Conservation (phyloP, 78 protist species). For the Monocercomonoides exilis region DNA sequence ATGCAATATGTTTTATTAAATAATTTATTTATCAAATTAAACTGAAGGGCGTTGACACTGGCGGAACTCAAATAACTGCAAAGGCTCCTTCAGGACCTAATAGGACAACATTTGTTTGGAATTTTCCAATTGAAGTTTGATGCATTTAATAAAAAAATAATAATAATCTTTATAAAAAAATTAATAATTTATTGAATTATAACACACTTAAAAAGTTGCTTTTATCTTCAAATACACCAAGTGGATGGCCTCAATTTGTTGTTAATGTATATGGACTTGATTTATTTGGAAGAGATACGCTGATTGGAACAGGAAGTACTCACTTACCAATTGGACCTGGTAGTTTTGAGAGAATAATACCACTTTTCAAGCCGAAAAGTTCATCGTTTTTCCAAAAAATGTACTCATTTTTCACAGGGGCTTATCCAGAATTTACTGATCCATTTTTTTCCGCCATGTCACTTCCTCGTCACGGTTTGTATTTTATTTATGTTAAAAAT, state of each 20-base stretch:
- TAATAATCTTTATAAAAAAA: too few species aligned
- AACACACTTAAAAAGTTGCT: too few species aligned
- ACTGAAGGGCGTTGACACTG: background rate
- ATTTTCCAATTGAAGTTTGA: background rate
- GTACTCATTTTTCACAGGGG: background rate
- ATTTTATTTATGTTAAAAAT: too few species aligned
- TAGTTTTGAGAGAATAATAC: background rate
- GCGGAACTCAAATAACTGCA: background rate
- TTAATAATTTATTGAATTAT: too few species aligned
- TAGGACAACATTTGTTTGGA: background rate
- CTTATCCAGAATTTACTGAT: background rate
- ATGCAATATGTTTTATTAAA: background rate
- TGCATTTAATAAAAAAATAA: too few species aligned
- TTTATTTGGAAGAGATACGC: background rate
- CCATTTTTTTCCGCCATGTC: background rate
- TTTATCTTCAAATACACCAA: background rate
- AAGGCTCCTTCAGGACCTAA: background rate
- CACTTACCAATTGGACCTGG: background rate
- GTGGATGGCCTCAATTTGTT: background rate
- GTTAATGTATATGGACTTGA: background rate
- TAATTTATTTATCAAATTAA: background rate
- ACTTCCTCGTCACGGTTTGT: too few species aligned
- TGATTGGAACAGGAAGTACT: background rate
- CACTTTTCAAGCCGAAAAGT: background rate
- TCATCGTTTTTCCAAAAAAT: background rate